Base-by-base conservation (phyloP, 1,284 basidiomycete species). In the Coniferiporia weirii region DNA sequence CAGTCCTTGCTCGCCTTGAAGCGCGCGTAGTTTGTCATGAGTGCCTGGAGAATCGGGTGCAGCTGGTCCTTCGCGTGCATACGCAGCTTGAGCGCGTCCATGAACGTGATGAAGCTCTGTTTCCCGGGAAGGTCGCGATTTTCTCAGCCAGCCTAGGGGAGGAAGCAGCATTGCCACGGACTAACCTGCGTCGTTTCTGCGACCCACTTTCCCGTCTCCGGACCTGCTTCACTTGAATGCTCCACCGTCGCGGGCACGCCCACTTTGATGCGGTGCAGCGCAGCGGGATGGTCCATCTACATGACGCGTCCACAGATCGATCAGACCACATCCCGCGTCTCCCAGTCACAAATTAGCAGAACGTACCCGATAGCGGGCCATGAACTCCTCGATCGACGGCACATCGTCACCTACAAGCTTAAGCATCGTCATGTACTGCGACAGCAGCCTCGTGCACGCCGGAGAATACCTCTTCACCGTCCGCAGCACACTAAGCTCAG, bases 221-320 rank as follows among this genome's bases (percentile, higher is more conserved):
- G 73, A 15, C 80, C 90, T 47, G 79, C 85, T 73, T 82, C 91
- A 70, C 80, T 93, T 65, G 75, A 93, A 70, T 99, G 96, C 71
- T 98, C 95, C 0, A 98, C 90, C 0, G 95, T 98, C 0, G 97
- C 96, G 1, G 96, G 96, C 0, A 98, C 94, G 8, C 96, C 96
- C 1, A 98, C 91, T 67, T 86, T 83, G 36, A 99, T 77, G 34
- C 95, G 79, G 71, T 98, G 93, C 27, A 95, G 75, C 1, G 95
- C 96, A 1, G 96, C 95, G 0, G 93, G 92, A 64, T 92, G 83
- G 68, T 98, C 95, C 92, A 98, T 96, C 93, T 95, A 35, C 19
- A 20, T 8, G 44, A n/a, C 44, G 13, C 12, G 17, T 52, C 12
- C n/a, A 27, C 9, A 36, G 5, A 17, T n/a, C 17, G 36, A 35